Percentiles rank a stretch among this genome's conserved stretches.
phyloP scores from a whole-genome alignment of 805 yeast genomes.

The Yamadazyma endophytica region DNA sequence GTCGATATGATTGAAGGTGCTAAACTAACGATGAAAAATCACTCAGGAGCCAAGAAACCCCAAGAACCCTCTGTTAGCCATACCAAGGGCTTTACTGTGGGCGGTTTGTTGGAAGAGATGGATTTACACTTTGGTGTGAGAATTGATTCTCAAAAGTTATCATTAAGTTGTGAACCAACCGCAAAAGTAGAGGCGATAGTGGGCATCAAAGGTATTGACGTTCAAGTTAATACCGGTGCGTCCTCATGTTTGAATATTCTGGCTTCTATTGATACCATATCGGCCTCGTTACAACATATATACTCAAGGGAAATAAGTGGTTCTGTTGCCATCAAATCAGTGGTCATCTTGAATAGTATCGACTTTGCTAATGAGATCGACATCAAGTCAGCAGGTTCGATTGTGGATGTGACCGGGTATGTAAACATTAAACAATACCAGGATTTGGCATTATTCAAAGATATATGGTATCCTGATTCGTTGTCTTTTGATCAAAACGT shows the following conservation, averaged over 20 bases:
- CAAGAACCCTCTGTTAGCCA: background rate
- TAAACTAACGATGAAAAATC: slow-evolving; percentile 40
- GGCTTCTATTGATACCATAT: slow-evolving; percentile 49
- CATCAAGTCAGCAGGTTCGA: slow-evolving; percentile 45
- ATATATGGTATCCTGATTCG: slow-evolving; percentile 58
- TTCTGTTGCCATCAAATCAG: slow-evolving; percentile 44
- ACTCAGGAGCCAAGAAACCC: background rate
- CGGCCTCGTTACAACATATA: slow-evolving; percentile 79
- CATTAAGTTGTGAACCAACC: slow-evolving; percentile 87
- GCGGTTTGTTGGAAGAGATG: slow-evolving; percentile 43
- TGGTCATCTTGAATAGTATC: slow-evolving; percentile 47
- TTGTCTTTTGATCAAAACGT: background rate
- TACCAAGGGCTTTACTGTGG: slow-evolving; percentile 11
- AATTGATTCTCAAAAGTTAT: slow-evolving; percentile 69
- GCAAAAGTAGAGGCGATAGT: slow-evolving; percentile 89
- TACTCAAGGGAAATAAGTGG: slow-evolving; percentile 90
- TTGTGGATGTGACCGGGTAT: slow-evolving; percentile 56
- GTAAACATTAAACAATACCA: slow-evolving; percentile 82
- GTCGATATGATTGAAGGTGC: slow-evolving; percentile 52
- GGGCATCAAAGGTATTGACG: slow-evolving; percentile 62
- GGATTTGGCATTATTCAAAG: slow-evolving; percentile 76
- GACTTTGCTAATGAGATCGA: slow-evolving; percentile 38
- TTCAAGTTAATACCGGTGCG: slow-evolving; percentile 52
- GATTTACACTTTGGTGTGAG: slow-evolving; percentile 61
- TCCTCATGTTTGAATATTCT: slow-evolving; percentile 37